Conservation (phyloP, 2,329 filamentous ascomycete genomes). For the Aureobasidium sp. region DNA sequence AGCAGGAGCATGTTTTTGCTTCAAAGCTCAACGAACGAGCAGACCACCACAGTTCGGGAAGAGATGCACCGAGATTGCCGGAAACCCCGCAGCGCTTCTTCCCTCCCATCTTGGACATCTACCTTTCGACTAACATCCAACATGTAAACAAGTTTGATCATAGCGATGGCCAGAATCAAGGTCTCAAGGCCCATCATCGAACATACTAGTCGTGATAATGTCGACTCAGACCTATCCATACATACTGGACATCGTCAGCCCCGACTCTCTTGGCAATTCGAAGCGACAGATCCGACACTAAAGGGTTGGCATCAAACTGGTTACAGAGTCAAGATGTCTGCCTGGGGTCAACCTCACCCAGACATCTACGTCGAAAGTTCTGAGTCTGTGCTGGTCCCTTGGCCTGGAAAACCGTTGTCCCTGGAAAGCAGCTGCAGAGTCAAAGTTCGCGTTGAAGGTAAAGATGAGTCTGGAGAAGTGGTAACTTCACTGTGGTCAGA, state of each 20-base stretch:
- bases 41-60: background rate
- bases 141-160: background rate
- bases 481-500: conserved; percentile 11
- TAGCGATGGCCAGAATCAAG: background rate
- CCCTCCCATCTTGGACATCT: background rate
- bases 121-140: too few species aligned
- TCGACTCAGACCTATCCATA: background rate
- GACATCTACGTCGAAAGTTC: background rate
- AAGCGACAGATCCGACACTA: background rate
- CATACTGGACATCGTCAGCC: background rate
- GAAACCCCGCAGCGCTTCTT: background rate
- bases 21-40: background rate
- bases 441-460: conserved; percentile 6
- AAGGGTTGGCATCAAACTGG: conserved; percentile 1
- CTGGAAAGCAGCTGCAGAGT: background rate
- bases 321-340: conserved; percentile 14
- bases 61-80: background rate
- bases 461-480: background rate
- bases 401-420: conserved; percentile 6
- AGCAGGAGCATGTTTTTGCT: too few species aligned
- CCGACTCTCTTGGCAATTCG: conserved; percentile 15
- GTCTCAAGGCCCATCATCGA: conserved; percentile 1
- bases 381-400: conserved; percentile 14
- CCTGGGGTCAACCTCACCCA: background rate
- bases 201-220: background rate